These are phyloP conservation scores for Chaetomium sp. DNA, from an alignment of 2,329 filamentous ascomycete species.

Conservation along the genomic window DNA sequence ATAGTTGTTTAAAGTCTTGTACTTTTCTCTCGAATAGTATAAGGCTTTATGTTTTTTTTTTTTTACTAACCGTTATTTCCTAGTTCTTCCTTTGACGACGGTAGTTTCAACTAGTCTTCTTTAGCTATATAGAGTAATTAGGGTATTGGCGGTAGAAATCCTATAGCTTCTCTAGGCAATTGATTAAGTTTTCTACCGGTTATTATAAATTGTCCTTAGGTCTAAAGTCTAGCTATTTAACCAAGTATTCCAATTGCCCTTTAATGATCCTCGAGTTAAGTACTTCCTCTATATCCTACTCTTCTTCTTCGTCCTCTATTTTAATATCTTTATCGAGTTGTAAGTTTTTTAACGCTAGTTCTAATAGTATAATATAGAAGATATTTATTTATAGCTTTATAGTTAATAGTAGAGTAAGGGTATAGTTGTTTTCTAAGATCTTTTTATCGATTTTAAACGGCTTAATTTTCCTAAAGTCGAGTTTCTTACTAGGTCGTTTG, in stretches of 20 bases:
- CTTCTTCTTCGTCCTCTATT: constrained; percentile 10
- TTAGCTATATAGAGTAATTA: background rate
- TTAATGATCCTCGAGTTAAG: constrained; percentile 3
- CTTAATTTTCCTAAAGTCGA: too few species aligned
- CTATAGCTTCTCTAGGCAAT: constrained; percentile 8
- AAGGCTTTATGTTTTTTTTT: too few species aligned
- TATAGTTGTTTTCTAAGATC: constrained; percentile 5
- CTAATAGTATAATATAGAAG: constrained; percentile 11
- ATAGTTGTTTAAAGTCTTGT: too few species aligned
- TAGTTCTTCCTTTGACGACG: too few species aligned
- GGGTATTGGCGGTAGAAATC: constrained; percentile 8
- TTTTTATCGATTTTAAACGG: constrained; percentile 5
- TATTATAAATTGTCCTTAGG: constrained; percentile 7
- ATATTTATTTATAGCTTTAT: constrained; percentile 5
- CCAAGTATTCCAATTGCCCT: background rate
- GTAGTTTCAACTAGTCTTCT: too few species aligned
- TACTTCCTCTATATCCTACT: constrained; percentile 8
- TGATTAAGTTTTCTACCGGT: background rate
- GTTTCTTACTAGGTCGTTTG: too few species aligned
- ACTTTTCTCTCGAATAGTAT: too few species aligned
- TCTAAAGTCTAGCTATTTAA: constrained; percentile 6
- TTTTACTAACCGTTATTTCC: too few species aligned
- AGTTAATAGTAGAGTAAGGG: background rate
- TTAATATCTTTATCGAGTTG: background rate
- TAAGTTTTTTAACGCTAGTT: constrained; percentile 5